phyloP scores from a whole-genome alignment of 2,329 filamentous ascomycete genomes.

The Ceratocystiopsis sp. region DNA sequence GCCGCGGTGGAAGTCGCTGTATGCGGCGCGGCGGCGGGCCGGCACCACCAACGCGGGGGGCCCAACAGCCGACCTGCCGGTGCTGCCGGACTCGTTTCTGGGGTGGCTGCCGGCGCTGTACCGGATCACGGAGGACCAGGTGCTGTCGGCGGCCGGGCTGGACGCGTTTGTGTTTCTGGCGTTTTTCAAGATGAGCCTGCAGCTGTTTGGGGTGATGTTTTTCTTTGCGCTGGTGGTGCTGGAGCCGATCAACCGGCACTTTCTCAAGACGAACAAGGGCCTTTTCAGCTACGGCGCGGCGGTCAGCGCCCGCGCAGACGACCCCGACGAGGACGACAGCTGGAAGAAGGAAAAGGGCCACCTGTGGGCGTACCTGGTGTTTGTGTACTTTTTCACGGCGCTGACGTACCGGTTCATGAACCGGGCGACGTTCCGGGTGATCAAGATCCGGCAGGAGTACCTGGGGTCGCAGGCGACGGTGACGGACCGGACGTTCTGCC shows the following conservation, averaged over 20 bases:
- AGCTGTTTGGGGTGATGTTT: constrained; percentile 61
- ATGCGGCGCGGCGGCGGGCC: constrained; percentile 65
- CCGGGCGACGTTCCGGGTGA: constrained; percentile 68
- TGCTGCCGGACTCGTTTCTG: constrained; percentile 68
- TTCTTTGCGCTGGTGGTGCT: constrained; percentile 70
- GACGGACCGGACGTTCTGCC: constrained; percentile 80
- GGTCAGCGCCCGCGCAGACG: neutral
- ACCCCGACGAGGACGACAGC: constrained; percentile 14
- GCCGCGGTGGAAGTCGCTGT: constrained; percentile 80
- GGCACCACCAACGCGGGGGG: constrained; percentile 21
- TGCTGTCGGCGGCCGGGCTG: constrained; percentile 75
- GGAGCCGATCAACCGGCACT: constrained; percentile 68
- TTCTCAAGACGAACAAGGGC: constrained; percentile 16
- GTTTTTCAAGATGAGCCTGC: constrained; percentile 92
- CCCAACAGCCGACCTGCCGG: constrained; percentile 45
- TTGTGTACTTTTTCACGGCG: constrained; percentile 80
- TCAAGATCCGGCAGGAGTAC: constrained; percentile 75
- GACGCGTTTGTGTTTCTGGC: constrained; percentile 92
- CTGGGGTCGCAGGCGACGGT: constrained; percentile 88
- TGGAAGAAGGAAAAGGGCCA: constrained; percentile 31
- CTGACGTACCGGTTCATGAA: constrained; percentile 72
- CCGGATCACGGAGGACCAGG: constrained; percentile 71
- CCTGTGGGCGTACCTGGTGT: constrained; percentile 86
- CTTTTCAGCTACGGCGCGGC: too few species aligned
- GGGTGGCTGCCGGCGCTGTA: constrained; percentile 87